These are phyloP conservation scores for Mollisiaceae sp. DNA, from an alignment of 2,329 filamentous ascomycete genomes.

Conservation along the genomic window DNA sequence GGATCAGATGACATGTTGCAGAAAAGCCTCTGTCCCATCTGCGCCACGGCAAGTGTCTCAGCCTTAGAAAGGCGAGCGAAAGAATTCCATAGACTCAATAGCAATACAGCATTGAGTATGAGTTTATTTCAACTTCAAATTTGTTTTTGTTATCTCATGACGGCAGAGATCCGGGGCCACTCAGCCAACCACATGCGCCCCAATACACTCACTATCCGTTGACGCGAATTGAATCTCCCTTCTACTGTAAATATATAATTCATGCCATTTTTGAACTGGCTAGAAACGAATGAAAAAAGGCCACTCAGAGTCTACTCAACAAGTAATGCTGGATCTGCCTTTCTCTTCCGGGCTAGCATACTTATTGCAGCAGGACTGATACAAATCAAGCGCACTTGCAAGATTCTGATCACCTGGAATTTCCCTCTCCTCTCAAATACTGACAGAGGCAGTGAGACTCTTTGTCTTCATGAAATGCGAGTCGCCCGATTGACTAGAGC, in stretches of 20 bases:
- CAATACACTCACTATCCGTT: background rate
- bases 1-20: background rate
- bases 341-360: background rate
- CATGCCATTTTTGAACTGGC: background rate
- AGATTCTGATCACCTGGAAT: background rate
- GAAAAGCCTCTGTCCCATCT: background rate
- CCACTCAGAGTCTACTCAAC: background rate
- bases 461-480: too few species aligned
- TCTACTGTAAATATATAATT: background rate
- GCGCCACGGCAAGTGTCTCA: slow-evolving; percentile 2
- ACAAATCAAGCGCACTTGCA: background rate
- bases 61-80: background rate
- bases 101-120: background rate
- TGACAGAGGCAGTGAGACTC: background rate
- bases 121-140: slow-evolving; percentile 3
- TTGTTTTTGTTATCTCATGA: background rate
- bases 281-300: background rate
- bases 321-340: background rate
- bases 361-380: background rate
- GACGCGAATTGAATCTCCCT: background rate
- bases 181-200: background rate
- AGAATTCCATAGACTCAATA: background rate
- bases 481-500: too few species aligned
- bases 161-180: background rate
- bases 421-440: background rate